Conservation (phyloP, 768 basidiomycete genomes). For the Suillus subalutaceus region DNA sequence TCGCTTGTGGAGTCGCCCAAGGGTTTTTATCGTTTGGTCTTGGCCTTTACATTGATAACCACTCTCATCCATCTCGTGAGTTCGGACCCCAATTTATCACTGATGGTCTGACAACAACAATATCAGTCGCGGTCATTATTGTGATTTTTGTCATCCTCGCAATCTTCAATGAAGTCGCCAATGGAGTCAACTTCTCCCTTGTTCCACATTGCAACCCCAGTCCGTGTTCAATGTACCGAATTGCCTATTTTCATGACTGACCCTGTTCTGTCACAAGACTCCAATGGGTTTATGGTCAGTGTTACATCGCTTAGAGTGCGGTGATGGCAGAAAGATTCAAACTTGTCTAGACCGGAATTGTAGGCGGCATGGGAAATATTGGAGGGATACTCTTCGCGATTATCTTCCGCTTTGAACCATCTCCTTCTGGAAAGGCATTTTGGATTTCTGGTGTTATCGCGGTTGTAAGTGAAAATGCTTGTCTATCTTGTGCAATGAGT, state of each 20-base stretch:
- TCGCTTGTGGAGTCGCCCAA: conserved; percentile 46
- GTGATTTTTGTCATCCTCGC: conserved; percentile 43
- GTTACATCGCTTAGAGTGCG: not conserved
- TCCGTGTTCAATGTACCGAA: conserved; percentile 26
- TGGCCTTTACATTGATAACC: conserved; percentile 45
- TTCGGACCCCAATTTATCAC: not conserved
- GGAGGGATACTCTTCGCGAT: conserved; percentile 54
- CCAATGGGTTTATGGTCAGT: conserved; percentile 40
- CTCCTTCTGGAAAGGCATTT: conserved; percentile 44
- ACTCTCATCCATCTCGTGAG: conserved; percentile 24
- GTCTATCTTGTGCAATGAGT: not conserved
- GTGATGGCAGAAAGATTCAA: not conserved
- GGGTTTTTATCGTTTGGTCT: conserved; percentile 47
- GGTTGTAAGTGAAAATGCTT: conserved; percentile 25
- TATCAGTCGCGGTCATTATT: conserved; percentile 37
- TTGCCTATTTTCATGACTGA: not conserved
- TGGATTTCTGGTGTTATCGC: conserved; percentile 50
- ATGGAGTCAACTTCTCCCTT: conserved; percentile 54
- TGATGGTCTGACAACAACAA: not conserved
- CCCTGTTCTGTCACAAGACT: conserved; percentile 11
- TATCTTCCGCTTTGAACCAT: conserved; percentile 48
- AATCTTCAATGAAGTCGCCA: conserved; percentile 43
- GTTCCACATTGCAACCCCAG: conserved; percentile 52
- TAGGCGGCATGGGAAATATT: conserved; percentile 42
- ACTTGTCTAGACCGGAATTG: conserved; percentile 36